Evolutionary conservation across 2,329 filamentous ascomycete genomes (phyloP), one percentile per base, ranked within the genome.

Genomic region (Aureobasidium vineae): DNA sequence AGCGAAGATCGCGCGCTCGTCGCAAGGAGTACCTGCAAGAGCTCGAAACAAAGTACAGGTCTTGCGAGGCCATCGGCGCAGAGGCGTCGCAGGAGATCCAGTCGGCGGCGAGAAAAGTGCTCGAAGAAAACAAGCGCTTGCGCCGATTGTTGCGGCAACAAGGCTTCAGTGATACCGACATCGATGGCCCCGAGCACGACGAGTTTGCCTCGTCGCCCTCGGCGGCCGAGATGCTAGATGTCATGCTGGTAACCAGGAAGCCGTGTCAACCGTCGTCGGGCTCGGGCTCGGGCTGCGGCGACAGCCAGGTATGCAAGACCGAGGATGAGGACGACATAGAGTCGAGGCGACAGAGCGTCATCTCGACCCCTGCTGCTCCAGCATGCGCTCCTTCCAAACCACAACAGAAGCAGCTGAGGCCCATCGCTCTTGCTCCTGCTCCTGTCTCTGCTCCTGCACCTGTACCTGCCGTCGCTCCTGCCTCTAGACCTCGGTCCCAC

Each of bases 21-120:
- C 84, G 87, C 69, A 90, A 89, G 79, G 88, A 91, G 73, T 91
- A 92, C 73, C 78, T 91, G 45, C 81, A 86, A 68, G 87, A 90
- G 65, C 83, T 92, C 33, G 89, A 92, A 76, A 79, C 83, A 64
- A 86, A 86, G 68, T 77, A 89, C 66, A 84, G 86, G 54, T 77
- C 79, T 63, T 90, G 84, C 73, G 88, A 92, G 75, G 80, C 85
- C 43, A 79, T 84, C 38, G 89, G 90, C 21, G 82, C 90, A 57
- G 84, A 89, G 72, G 89, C 88, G 3, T 88, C 87, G 0, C 80
- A 83, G n/a, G 88, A 91, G 73, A 86, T 92, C 13, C 90, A 92
- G 73, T 78, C 82, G 60, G 90, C 89, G 0, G 90, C 89, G 1
- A 81, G 88, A 66, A 84, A 79, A 65, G 90, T 92, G 2, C 83